Evolutionary conservation across 75 land plant genomes (phyloP).

Genomic region (Selaginella moellendorffii): DNA sequence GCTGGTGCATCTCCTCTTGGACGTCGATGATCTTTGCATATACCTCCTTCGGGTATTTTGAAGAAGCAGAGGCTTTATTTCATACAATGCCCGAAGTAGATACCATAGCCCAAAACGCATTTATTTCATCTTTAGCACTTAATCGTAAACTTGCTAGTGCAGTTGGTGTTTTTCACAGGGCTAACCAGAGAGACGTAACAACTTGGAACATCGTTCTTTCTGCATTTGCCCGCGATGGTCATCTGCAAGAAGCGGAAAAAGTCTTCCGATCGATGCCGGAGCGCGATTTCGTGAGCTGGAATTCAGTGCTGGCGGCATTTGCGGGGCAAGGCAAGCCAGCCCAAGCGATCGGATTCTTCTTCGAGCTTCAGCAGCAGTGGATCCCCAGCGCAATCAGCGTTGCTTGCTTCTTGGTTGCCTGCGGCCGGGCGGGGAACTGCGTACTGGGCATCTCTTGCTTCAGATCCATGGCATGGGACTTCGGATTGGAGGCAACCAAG

Average conservation of each 20-base stretch:
- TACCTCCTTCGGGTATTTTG: not conserved
- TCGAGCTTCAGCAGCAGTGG: too few relatives aligned
- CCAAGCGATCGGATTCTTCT: too few relatives aligned
- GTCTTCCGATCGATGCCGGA: not conserved
- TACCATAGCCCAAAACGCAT: too few relatives aligned
- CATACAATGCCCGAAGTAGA: too few relatives aligned
- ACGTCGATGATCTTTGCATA: not conserved
- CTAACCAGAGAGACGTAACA: not conserved
- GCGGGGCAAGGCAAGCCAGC: too few relatives aligned
- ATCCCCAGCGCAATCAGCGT: too few relatives aligned
- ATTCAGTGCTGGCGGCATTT: not conserved
- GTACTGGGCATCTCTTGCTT: too few relatives aligned
- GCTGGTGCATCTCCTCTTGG: not conserved
- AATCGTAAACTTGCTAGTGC: not conserved
- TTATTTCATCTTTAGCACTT: too few relatives aligned
- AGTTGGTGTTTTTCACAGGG: not conserved
- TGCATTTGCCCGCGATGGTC: not conserved
- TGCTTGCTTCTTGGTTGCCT: too few relatives aligned
- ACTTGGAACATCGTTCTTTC: not conserved
- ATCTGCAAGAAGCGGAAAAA: not conserved
- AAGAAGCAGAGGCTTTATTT: not conserved
- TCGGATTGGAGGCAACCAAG: too few relatives aligned
- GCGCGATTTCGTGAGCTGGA: not conserved
- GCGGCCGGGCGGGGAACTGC: too few relatives aligned
- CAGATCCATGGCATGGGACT: too few relatives aligned